Evolutionary conservation across 495 filamentous ascomycete genomes (phyloP).

Genomic region (Tuber aestivum): DNA sequence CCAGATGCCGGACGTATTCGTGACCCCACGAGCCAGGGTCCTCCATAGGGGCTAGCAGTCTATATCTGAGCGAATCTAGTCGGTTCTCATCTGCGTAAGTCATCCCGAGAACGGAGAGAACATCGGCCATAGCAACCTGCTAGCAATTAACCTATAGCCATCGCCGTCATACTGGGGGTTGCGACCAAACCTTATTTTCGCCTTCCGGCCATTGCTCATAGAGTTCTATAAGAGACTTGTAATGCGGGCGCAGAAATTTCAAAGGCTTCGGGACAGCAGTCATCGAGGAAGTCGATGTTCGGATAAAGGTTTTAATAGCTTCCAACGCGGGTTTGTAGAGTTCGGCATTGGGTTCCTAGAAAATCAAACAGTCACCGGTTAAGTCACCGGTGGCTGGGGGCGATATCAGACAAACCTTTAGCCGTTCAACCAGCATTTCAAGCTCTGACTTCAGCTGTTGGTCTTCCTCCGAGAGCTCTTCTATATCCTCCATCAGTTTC

Average conservation of each 20-base stretch:
- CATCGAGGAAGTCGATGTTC: slow-evolving; percentile 98
- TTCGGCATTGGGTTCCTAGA: slow-evolving; percentile 73
- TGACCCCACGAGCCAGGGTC: slow-evolving; percentile 98
- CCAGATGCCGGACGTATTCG: slow-evolving; percentile 94
- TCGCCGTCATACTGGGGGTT: not conserved
- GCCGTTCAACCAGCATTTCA: slow-evolving; percentile 93
- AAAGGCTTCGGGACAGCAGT: slow-evolving; percentile 96
- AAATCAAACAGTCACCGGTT: slow-evolving; percentile 32
- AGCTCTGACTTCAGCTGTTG: slow-evolving; percentile 97
- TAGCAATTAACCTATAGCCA: slow-evolving; percentile 7
- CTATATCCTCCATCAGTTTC: slow-evolving; percentile 41
- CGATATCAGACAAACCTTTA: slow-evolving; percentile 60
- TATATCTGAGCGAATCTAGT: slow-evolving; percentile 90
- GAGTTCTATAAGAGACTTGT: slow-evolving; percentile 71
- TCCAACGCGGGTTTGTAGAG: slow-evolving; percentile 91
- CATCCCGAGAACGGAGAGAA: slow-evolving; percentile 96
- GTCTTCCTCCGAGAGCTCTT: slow-evolving; percentile 96
- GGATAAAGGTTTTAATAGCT: slow-evolving; percentile 94
- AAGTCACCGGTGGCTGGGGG: slow-evolving; percentile 16
- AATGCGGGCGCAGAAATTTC: slow-evolving; percentile 95
- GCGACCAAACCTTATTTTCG: slow-evolving; percentile 62
- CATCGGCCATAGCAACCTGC: slow-evolving; percentile 80
- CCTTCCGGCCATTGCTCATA: slow-evolving; percentile 84
- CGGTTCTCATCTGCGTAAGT: slow-evolving; percentile 96
- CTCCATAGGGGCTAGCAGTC: slow-evolving; percentile 77